phyloP scores from a whole-genome alignment of 495 filamentous ascomycete genomes.

The Pseudomonodictys pantanalensis region DNA sequence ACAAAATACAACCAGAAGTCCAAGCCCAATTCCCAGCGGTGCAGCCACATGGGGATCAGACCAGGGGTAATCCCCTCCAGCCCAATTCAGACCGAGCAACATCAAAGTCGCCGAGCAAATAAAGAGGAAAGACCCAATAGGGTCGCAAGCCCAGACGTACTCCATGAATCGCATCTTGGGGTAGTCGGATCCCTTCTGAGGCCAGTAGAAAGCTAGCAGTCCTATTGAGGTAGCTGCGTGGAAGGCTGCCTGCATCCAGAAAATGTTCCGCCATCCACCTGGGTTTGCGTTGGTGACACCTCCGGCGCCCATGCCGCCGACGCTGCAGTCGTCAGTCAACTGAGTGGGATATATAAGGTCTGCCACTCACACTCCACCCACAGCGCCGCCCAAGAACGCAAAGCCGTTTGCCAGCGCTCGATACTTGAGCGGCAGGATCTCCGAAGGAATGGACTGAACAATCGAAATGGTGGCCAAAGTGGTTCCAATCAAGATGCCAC shows the following conservation, averaged over 20 bases:
- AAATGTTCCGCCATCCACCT: conserved; percentile 54
- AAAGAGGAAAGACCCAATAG: conserved; percentile 52
- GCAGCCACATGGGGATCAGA: conserved; percentile 49
- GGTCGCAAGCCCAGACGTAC: conserved; percentile 52
- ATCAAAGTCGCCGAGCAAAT: conserved; percentile 49
- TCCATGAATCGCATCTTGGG: conserved; percentile 45
- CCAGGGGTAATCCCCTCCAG: conserved; percentile 51
- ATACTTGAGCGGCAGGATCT: conserved; percentile 55
- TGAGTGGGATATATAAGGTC: not conserved
- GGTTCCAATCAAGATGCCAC: conserved; percentile 54
- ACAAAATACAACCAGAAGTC: conserved; percentile 45
- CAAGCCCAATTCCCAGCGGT: conserved; percentile 48
- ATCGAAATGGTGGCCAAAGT: conserved; percentile 54
- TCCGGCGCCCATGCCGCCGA: conserved; percentile 50
- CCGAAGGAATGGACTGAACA: conserved; percentile 53
- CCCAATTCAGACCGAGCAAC: conserved; percentile 54
- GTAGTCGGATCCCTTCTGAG: conserved; percentile 42
- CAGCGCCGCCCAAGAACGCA: conserved; percentile 47
- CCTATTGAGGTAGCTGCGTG: conserved; percentile 48
- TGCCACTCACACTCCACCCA: conserved; percentile 40
- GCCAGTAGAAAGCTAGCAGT: conserved; percentile 52
- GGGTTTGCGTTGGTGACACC: conserved; percentile 49
- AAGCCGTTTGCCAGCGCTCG: conserved; percentile 54
- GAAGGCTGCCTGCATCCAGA: conserved; percentile 59
- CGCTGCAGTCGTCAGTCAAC: conserved; percentile 30